phyloP scores from a whole-genome alignment of 164 flowering plant species.

The Vitis rotundifolia region DNA sequence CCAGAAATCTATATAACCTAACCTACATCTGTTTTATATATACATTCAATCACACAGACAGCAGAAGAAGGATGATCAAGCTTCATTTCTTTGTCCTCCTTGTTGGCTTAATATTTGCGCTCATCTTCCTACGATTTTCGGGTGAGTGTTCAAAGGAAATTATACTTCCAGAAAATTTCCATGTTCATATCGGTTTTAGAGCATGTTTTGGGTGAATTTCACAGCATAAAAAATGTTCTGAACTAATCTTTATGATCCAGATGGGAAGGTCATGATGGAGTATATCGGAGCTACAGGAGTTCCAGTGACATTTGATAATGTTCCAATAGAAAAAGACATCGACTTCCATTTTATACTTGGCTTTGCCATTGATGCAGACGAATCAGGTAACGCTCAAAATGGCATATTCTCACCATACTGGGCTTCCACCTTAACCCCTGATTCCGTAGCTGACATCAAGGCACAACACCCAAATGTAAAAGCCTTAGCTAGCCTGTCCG shows the following conservation, averaged over 20 bases:
- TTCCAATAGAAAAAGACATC: conserved; percentile 45
- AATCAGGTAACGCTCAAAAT: conserved; percentile 48
- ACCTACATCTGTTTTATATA: too few species aligned
- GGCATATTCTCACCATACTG: conserved; percentile 65
- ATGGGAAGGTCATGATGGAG: conserved; percentile 74
- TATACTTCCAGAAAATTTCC: too few species aligned
- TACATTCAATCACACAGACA: background rate
- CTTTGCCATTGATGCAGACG: conserved; percentile 59
- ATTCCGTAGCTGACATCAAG: conserved; percentile 37
- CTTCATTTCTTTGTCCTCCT: conserved; percentile 15
- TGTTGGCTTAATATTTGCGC: background rate
- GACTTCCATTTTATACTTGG: conserved; percentile 68
- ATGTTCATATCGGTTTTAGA: background rate
- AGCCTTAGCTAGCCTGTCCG: conserved; percentile 67
- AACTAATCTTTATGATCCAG: conserved; percentile 11
- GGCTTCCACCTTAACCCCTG: conserved; percentile 47
- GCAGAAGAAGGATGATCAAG: conserved; percentile 13
- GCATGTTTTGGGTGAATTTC: conserved; percentile 11
- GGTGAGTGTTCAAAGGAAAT: too few species aligned
- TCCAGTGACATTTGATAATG: conserved; percentile 38
- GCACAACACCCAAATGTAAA: conserved; percentile 51
- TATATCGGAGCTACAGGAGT: conserved; percentile 65
- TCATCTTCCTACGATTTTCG: too few species aligned
- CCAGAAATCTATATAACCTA: too few species aligned
- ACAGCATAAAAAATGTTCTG: too few species aligned